Base-by-base conservation (phyloP, 305 asterid genomes). In the Fraxinus greggii region DNA sequence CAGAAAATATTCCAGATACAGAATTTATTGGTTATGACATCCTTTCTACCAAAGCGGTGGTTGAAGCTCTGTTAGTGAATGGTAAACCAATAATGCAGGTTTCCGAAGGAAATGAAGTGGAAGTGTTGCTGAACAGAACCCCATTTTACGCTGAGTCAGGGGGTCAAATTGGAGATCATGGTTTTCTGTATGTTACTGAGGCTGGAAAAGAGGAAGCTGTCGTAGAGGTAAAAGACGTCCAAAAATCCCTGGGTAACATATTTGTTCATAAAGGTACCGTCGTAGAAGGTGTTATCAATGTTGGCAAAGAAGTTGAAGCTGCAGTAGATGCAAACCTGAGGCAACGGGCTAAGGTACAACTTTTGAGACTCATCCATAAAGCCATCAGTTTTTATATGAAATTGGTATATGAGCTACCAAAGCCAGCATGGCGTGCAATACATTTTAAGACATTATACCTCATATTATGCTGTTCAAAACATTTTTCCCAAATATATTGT, bases 91-190 rank as follows among this genome's bases (percentile, higher is more conserved):
- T 89, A 51, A 84, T 69, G 75, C 90, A 89, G 69, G 97, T 93
- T 84, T 87, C 95, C 12, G 90, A 92, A 88, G 99, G 99, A 85
- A 90, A 85, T 87, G 97, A 93, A 78, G 98, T 95, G 23, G 99
- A 95, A 83, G 90, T 95, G 78, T 86, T 95, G 75, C 93, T 95
- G 65, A 89, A 95, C 84, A 86, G 94, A 83, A 94, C 99, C 79
- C 98, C 99, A 0, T 95, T 95, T 84, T 95, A 94, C 83, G 99
- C 99, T 76, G 99, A 95, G 86, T 95, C 98, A 0, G 99, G 99
- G 56, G 99, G 99, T 63, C 98, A 94, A 88, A 95, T 95, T 78
- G 98, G 97, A 80, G 99, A 95, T 81, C 86, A 88, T 35, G 99
- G 98, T 38, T 90, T 88, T 80, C 86, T 95, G 23, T 89, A 84